Percentiles rank a stretch among this genome's conserved stretches.
Evolutionary conservation across 768 basidiomycete genomes (phyloP).

Genomic region (Kwoniella newhampshirensis): DNA sequence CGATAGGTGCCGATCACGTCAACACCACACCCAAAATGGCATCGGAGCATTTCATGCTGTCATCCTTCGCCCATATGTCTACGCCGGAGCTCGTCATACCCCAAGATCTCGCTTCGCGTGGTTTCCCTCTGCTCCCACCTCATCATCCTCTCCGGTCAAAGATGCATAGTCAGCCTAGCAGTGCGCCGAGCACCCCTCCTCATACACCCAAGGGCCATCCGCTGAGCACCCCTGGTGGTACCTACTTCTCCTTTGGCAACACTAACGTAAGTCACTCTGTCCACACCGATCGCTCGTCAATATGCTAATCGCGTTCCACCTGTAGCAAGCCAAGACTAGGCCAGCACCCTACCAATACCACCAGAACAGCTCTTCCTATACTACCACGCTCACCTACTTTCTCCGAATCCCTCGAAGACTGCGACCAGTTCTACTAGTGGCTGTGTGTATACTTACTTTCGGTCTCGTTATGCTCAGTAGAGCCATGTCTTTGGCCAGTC

Average conservation of each 20-base stretch:
- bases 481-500: constrained; percentile 18
- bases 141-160: constrained; percentile 33
- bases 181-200: constrained; percentile 21
- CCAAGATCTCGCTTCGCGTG: constrained; percentile 7
- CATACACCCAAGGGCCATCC: constrained; percentile 47
- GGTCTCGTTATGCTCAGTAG: constrained; percentile 29
- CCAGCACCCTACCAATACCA: constrained; percentile 27
- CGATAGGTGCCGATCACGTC: constrained; percentile 2
- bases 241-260: constrained; percentile 21
- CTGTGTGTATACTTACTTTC: constrained; percentile 34
- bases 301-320: not conserved
- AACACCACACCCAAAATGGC: constrained; percentile 17
- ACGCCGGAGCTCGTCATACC: constrained; percentile 25
- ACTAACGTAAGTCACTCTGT: no score
- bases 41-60: constrained; percentile 28
- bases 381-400: constrained; percentile 37
- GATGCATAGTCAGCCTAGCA: constrained; percentile 16
- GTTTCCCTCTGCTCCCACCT: constrained; percentile 36
- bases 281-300: not conserved
- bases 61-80: constrained; percentile 19
- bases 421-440: constrained; percentile 35
- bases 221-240: constrained; percentile 4
- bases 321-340: constrained; percentile 12
- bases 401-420: constrained; percentile 47
- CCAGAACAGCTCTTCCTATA: constrained; percentile 24